Evolutionary conservation across 192 early-diverging fungal species (phyloP), one percentile per base, ranked within the genome.

Genomic region (Coemansia sp.): DNA sequence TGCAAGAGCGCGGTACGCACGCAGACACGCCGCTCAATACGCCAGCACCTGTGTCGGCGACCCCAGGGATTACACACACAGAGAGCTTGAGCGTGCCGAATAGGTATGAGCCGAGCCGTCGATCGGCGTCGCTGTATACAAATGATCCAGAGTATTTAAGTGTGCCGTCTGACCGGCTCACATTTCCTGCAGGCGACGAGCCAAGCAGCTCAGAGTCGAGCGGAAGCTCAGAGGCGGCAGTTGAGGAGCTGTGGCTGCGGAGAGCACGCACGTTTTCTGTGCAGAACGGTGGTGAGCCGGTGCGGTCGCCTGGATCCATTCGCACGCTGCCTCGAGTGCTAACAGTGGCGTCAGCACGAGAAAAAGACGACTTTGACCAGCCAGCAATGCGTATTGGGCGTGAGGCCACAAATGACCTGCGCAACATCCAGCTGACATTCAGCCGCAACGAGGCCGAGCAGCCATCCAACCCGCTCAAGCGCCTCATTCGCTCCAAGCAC

Each of bases 341-440:
- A 25, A 73, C 76, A 2, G 63, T 69, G 49, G 50, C 63, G 40
- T 66, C 75, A 8, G 63, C 58, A 1, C 34, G 21, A 12, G 70
- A 78, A 50, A 75, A 67, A 36, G 64, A 67, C 51, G 62, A 57
- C n/a, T 56, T 70, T 40, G 76, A 79, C 44, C 25, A 61, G 61
- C 76, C 76, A 48, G 63, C 76, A 21, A 42, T 73, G 61, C 28
- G 64, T 3, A 47, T 79, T 0, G 76, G 76, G 3, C 67, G 61
- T 53, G 76, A 73, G 44, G 47, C 70, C 24, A 73, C 71, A 24
- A 73, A 73, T 58, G 76, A 73, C 26, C 23, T 79, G 71, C 71
- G 76, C 64, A 69, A 72, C 48, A 79, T 79, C 52, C 70, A 73
- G 61, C 49, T 73, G 58, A 79, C 76, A 24, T 79, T 73, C 37